Conservation (phyloP, 257 asterid genomes). For the Rhazya stricta region DNA sequence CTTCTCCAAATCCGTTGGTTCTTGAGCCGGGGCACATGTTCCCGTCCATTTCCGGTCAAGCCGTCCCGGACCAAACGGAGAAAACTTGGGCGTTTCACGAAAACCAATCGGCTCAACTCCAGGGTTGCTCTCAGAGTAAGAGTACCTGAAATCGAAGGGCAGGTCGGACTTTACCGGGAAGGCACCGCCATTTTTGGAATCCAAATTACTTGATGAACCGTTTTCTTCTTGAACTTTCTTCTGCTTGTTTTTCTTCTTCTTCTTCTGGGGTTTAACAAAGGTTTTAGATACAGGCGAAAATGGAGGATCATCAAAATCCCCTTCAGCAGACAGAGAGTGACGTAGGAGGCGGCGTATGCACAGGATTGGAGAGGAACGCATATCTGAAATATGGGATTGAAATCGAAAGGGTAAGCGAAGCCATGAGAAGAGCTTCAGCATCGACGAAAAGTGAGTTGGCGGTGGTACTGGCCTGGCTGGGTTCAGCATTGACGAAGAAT, state of each 20-base stretch:
- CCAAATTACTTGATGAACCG: conserved; percentile 3
- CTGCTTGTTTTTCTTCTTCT: conserved; percentile 12
- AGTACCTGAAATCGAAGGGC: conserved; percentile 79
- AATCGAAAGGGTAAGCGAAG: conserved; percentile 28
- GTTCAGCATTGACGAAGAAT: too few relatives aligned
- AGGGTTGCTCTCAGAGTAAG: conserved; percentile 70
- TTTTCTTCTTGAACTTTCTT: conserved; percentile 12
- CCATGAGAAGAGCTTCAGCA: conserved; percentile 47
- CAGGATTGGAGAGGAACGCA: conserved; percentile 12
- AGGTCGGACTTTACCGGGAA: conserved; percentile 41
- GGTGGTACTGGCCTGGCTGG: too few relatives aligned
- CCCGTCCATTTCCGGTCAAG: conserved; percentile 83
- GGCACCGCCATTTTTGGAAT: conserved; percentile 3
- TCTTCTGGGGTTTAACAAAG: conserved; percentile 15
- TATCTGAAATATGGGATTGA: neutral
- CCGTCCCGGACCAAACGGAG: conserved; percentile 87
- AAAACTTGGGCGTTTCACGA: conserved; percentile 67
- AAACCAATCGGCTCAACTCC: conserved; percentile 63
- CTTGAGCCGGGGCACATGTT: conserved; percentile 49
- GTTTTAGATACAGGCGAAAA: conserved; percentile 35
- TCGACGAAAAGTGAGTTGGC: conserved; percentile 12
- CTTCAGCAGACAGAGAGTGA: conserved; percentile 22
- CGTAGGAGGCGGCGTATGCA: conserved; percentile 19
- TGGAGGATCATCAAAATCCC: conserved; percentile 57
- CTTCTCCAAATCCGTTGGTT: conserved; percentile 38